Evolutionary conservation across 805 yeast species (phyloP), one percentile per base, ranked within the genome.

Genomic region (Hanseniaspora hatyaiensis): DNA sequence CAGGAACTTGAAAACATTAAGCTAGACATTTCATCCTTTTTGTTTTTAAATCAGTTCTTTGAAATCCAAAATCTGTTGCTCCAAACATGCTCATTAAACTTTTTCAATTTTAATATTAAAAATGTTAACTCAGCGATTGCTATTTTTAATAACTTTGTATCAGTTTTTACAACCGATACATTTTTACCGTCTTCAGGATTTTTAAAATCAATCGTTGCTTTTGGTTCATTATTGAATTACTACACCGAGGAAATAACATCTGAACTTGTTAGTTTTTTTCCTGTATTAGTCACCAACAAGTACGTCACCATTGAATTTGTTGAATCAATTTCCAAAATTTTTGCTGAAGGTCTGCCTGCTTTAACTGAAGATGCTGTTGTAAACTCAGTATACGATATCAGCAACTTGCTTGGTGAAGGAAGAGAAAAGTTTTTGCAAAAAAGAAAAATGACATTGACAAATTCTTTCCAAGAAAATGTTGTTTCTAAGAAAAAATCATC

Each of bases 351-450:
- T 3, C 67, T 84, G 54, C 74, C 73, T 49, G 74, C 76, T 8
- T 67, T 82, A 46, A 75, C 87, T 16, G 89, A 86, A 57, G 96
- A 87, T 58, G 76, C 84, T 1, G 78, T 82, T 19, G 83, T 87
- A 8, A 80, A 95, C 6, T 74, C 89, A 1, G 77, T 92, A 44
- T 92, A 92, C 63, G 78, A 94, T 0, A 69, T 89, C 53, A 77
- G 83, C 16, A 92, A 92, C 59, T 61, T 82, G 51, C 64, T 89
- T 28, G 74, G 80, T 44, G 74, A 70, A 46, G 78, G 72, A 13
- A 40, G 46, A 40, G 26, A 29, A 2, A 37, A 36, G n/a, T 41
- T 26, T 20, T 37, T 48, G 22, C 40, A 41, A 15, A 37, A 48
- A 24, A 48, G 51, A 37, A 48, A 48, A 15, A 24, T 36, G 22